phyloP scores from a whole-genome alignment of 2,329 filamentous ascomycete species.

The Colletotrichum tanaceti region DNA sequence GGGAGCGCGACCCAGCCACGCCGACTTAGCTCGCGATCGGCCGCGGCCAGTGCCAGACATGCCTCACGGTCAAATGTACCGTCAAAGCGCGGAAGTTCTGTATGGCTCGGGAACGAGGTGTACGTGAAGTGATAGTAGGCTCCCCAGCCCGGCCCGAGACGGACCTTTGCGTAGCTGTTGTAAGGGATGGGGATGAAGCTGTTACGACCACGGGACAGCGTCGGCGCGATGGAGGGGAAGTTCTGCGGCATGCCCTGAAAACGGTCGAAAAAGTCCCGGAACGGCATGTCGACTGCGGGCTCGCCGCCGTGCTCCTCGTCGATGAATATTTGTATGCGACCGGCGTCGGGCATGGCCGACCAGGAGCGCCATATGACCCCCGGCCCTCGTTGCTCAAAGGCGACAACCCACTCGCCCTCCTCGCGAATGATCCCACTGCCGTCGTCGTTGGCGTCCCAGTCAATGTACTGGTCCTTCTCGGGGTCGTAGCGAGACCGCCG shows the following conservation, averaged over 20 bases:
- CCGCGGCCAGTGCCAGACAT: constrained; percentile 31
- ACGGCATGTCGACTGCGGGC: constrained; percentile 31
- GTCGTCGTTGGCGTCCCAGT: constrained; percentile 39
- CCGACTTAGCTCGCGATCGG: constrained; percentile 25
- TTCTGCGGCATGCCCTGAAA: constrained; percentile 37
- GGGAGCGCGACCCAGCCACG: constrained; percentile 37
- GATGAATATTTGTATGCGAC: constrained; percentile 33
- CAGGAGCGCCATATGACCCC: constrained; percentile 36
- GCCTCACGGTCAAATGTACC: constrained; percentile 31
- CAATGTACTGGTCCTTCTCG: constrained; percentile 29
- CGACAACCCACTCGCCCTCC: constrained; percentile 31
- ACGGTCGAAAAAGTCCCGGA: constrained; percentile 33
- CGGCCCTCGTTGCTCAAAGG: constrained; percentile 34
- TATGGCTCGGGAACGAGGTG: constrained; percentile 21
- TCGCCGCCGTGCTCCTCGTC: constrained; percentile 9
- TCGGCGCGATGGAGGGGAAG: constrained; percentile 32
- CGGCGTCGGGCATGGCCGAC: constrained; percentile 35
- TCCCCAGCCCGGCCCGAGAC: constrained; percentile 31
- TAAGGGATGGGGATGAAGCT: constrained; percentile 37
- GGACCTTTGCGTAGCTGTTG: constrained; percentile 32
- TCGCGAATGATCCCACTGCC: constrained; percentile 32
- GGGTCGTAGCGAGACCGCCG: constrained; percentile 36
- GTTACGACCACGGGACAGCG: constrained; percentile 32
- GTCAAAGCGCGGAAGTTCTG: constrained; percentile 22
- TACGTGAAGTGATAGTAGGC: constrained; percentile 38